Percentiles rank a stretch among this genome's conserved stretches.
phyloP scores from a whole-genome alignment of 805 yeast species.

The Ogataea zsoltii region DNA sequence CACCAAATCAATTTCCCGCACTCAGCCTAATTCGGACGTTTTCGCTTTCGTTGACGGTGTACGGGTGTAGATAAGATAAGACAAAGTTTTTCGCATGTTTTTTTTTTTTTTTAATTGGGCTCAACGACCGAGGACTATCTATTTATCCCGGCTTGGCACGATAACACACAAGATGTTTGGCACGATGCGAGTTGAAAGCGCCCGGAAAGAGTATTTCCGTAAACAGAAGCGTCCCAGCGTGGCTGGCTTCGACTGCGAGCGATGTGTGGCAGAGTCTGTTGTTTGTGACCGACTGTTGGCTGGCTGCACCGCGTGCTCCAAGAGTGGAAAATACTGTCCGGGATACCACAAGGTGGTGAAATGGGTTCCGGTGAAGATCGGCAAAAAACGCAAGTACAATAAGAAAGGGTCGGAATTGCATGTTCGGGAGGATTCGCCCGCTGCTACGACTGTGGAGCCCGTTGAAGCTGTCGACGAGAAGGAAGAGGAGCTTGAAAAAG shows the following conservation, averaged over 20 bases:
- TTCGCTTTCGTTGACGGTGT: no score
- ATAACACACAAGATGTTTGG: not conserved
- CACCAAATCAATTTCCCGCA: no score
- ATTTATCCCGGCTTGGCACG: not conserved
- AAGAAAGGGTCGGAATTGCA: not conserved
- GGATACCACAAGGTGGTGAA: slow-evolving; percentile 3
- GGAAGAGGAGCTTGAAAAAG: no score
- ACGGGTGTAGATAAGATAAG: no score
- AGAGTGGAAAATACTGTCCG: slow-evolving; percentile 3
- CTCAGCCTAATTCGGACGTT: no score
- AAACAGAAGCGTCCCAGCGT: not conserved
- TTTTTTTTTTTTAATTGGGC: not conserved
- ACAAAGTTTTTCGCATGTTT: no score
- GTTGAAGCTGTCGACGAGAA: no score
- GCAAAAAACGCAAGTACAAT: not conserved
- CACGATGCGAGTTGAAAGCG: not conserved
- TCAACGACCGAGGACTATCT: not conserved
- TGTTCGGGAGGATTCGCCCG: not conserved
- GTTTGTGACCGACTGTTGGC: not conserved
- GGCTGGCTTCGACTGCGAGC: slow-evolving; percentile 2
- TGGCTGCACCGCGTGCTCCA: slow-evolving; percentile 2
- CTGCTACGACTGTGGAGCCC: no score
- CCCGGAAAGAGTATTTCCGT: slow-evolving; percentile 1
- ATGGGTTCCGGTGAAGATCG: slow-evolving; percentile 3
- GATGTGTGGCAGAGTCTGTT: not conserved